These are phyloP conservation scores for Quercus robur DNA, from an alignment of 306 rosid species.

Conservation along the genomic window DNA sequence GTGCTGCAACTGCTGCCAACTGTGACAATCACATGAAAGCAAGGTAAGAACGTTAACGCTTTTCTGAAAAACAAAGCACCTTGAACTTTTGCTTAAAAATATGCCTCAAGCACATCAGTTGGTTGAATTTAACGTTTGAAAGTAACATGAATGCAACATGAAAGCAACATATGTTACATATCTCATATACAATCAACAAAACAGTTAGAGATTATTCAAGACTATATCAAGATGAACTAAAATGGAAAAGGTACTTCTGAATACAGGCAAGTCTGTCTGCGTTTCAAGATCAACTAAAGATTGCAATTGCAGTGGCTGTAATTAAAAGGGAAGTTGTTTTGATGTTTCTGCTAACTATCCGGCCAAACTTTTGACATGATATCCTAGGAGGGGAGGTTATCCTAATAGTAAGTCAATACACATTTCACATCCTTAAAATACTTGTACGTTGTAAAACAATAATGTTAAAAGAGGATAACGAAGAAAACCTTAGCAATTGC, in stretches of 20 bases:
- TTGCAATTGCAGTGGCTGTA: not conserved
- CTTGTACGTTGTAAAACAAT: not conserved
- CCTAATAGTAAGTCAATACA: not conserved
- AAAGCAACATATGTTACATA: not conserved
- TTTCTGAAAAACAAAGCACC: not conserved
- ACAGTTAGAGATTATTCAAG: not conserved
- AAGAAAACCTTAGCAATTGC: conserved; percentile 86
- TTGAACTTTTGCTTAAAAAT: not conserved
- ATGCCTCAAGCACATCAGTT: not conserved
- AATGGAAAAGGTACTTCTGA: too few species aligned
- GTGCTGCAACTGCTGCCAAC: conserved; percentile 99
- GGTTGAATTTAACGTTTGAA: not conserved
- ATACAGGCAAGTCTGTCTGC: not conserved
- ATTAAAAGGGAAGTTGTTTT: not conserved
- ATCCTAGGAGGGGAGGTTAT: not conserved
- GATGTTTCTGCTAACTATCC: not conserved
- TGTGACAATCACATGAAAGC: conserved; percentile 32
- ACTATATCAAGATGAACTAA: not conserved
- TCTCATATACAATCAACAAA: not conserved
- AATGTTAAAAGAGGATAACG: not conserved
- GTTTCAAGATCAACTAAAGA: not conserved
- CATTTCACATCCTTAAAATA: not conserved
- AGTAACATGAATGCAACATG: not conserved
- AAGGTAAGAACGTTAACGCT: not conserved
- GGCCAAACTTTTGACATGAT: not conserved